These are phyloP conservation scores for Colletotrichum caudatum DNA, from an alignment of 2,329 filamentous ascomycete species.

Conservation along the genomic window DNA sequence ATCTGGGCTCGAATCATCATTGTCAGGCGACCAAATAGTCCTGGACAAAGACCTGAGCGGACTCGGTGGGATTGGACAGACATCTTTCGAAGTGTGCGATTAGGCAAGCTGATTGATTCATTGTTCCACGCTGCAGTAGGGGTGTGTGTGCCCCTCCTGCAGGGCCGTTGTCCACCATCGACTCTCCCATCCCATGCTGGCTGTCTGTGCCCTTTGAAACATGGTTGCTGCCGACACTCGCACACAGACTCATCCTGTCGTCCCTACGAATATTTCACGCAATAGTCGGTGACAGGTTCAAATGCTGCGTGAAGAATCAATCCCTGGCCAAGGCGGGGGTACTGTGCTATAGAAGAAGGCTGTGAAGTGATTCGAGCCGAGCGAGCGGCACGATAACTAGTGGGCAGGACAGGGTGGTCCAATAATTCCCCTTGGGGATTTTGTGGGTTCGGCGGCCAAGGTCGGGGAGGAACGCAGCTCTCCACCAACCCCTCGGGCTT, in stretches of 20 bases:
- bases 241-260: not conserved
- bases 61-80: not conserved
- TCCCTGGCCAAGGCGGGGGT: not conserved
- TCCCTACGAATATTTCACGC: not conserved
- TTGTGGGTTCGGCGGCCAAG: slow-evolving; percentile 30
- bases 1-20: not conserved
- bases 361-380: slow-evolving; percentile 7
- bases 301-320: not conserved
- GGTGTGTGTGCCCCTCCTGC: not conserved
- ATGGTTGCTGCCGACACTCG: not conserved
- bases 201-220: not conserved
- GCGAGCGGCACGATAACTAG: not conserved
- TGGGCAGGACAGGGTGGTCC: slow-evolving; percentile 13
- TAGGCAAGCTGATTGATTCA: not conserved
- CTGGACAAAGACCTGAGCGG: not conserved
- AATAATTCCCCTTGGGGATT: slow-evolving; percentile 38
- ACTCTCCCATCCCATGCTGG: not conserved
- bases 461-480: slow-evolving; percentile 27
- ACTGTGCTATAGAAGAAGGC: not conserved
- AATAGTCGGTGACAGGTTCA: slow-evolving; percentile 16
- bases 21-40: not conserved
- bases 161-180: not conserved
- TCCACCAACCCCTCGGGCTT: not conserved
- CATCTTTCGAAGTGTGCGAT: not conserved
- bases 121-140: slow-evolving; percentile 9